These are phyloP conservation scores for Phytophthora colocasiae DNA, from an alignment of 352 stramenopile genomes.

Conservation along the genomic window DNA sequence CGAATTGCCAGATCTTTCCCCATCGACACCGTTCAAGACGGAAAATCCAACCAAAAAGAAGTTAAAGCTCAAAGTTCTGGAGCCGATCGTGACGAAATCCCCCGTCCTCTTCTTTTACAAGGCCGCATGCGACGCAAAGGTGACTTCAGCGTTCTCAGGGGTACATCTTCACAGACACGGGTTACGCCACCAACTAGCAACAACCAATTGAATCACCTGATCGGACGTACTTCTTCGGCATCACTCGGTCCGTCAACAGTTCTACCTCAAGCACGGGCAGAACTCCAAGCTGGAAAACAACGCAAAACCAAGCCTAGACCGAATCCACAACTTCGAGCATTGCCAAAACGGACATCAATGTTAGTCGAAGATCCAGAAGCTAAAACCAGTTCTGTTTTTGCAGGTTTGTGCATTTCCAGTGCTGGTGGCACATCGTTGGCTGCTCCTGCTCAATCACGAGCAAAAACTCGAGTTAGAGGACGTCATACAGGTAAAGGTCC, in stretches of 20 bases:
- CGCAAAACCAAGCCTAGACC: conserved; percentile 15
- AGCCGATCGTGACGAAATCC: neutral
- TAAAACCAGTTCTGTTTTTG: neutral
- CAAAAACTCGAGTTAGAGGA: conserved; percentile 4
- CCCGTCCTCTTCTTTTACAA: conserved; percentile 31
- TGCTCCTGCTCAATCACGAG: neutral
- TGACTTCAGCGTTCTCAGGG: conserved; percentile 21
- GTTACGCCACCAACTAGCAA: conserved; percentile 1
- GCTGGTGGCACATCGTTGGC: conserved; percentile 3
- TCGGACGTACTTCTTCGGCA: neutral
- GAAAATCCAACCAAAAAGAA: conserved; percentile 27
- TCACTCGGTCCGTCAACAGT: neutral
- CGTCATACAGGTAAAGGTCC: neutral
- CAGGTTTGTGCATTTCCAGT: conserved; percentile 24
- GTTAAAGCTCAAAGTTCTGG: neutral
- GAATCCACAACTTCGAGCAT: conserved; percentile 20
- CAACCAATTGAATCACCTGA: conserved; percentile 1
- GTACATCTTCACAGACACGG: conserved; percentile 1
- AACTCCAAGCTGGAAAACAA: conserved; percentile 7
- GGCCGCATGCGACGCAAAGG: conserved; percentile 43
- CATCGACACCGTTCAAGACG: neutral
- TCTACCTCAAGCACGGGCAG: neutral
- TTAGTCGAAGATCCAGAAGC: conserved; percentile 1
- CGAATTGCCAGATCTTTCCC: conserved; percentile 49
- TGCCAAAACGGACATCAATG: conserved; percentile 12